Evolutionary conservation across 371 early-diverging fungal genomes (phyloP).

Genomic region (Blastocladiella emersonii): DNA sequence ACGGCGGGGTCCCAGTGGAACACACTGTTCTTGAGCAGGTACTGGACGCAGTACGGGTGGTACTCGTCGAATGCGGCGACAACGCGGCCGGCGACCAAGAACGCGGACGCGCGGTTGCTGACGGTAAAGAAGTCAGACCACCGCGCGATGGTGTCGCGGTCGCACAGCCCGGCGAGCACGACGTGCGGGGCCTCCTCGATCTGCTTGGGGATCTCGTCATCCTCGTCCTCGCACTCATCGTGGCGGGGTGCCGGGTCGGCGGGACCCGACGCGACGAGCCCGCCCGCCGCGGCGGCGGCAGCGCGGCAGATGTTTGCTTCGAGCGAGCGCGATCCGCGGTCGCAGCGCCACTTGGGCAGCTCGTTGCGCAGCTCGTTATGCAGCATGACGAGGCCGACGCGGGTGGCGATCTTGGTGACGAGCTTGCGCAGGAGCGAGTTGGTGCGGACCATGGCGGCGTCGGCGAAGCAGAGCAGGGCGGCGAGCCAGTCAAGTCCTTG

Average conservation of each 20-base stretch:
- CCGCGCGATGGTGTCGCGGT: conserved; percentile 89
- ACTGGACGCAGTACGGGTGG: conserved; percentile 49
- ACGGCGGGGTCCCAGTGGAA: conserved; percentile 79
- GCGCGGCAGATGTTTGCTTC: neutral
- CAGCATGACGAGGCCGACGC: conserved; percentile 61
- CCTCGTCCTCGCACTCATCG: conserved; percentile 34
- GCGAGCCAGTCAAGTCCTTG: too few relatives aligned
- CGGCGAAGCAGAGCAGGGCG: too few relatives aligned
- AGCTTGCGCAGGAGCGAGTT: conserved; percentile 68
- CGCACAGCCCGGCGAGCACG: conserved; percentile 61
- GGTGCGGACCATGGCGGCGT: conserved; percentile 34
- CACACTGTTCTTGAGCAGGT: conserved; percentile 41
- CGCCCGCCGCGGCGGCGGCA: conserved; percentile 9
- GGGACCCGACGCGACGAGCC: too few relatives aligned
- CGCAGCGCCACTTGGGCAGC: conserved; percentile 61
- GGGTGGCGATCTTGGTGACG: conserved; percentile 62
- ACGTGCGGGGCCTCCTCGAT: conserved; percentile 63
- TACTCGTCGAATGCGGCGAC: conserved; percentile 65
- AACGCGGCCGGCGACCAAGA: conserved; percentile 40
- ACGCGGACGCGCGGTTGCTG: conserved; percentile 64
- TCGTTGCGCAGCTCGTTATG: too few relatives aligned
- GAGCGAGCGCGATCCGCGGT: conserved; percentile 26
- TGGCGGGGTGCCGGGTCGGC: too few relatives aligned
- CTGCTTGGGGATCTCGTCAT: conserved; percentile 49
- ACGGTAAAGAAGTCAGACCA: conserved; percentile 89